Evolutionary conservation across 768 basidiomycete genomes (phyloP), one percentile per base, ranked within the genome.

Genomic region (Fistulinella prunicolor): DNA sequence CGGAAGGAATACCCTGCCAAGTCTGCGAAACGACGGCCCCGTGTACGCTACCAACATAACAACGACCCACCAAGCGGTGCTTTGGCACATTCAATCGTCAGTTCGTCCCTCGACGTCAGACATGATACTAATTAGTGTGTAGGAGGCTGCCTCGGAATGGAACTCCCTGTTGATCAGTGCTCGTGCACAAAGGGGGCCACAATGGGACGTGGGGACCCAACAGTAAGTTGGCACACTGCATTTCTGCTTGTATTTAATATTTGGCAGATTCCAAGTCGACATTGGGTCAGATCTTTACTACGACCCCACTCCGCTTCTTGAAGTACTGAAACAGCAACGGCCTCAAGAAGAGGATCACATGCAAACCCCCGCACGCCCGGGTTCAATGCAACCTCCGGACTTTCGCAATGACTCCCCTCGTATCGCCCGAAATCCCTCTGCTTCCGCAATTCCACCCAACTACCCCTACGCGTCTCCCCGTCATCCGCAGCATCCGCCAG

Each of bases 201-300:
- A 90, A 58, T 92, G 89, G 89, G 89, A 92, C 63, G 74, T 90
- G 32, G 86, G 86, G 16, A 89, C 89, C 13, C 89, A 92, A 63
- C 83, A 86, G 89, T 91, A 56, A 56, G 86, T 76, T 40, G 26
- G 41, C 32, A 23, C 28, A 28, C 38, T 19, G 12, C 29, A 20
- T 1, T 20, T 42, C 21, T 23, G 1, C 29, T 8, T 9, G 20
- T 17, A 7, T 26, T 37, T 52, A 26, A 56, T 17, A 23, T 16
- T 12, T 6, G 38, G 10, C 36, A 91, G 88, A 56, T 91, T 89
- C 62, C 74, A 82, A n/a, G 83, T 89, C 3, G 89, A 91, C 58
- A 71, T 80, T 62, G 73, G 76, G 49, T 88, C 88, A 4, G 76
- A 82, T 17, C 69, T 91, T 16, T 89, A 86, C 62, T 91, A 85